Evolutionary conservation across 2,329 filamentous ascomycete genomes (phyloP).

Genomic region (Macrophomina tecta): DNA sequence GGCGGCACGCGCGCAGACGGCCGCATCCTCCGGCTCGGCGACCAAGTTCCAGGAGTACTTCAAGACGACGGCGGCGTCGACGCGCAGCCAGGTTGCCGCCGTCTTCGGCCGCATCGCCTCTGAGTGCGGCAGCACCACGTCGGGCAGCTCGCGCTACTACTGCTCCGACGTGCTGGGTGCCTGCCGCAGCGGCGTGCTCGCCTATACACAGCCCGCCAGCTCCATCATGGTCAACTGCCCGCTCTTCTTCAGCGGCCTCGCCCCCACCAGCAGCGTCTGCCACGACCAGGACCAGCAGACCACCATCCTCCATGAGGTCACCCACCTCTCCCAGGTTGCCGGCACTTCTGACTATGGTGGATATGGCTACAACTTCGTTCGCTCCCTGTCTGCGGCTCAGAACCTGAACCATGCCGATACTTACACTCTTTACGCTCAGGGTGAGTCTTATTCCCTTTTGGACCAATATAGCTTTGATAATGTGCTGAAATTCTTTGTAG

Average conservation of each 20-base stretch:
- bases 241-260: constrained; percentile 63
- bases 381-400: constrained; percentile 3
- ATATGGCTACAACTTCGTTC: constrained; percentile 55
- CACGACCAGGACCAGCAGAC: constrained; percentile 70
- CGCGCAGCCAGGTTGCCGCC: constrained; percentile 53
- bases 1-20: constrained; percentile 59
- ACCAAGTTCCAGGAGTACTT: constrained; percentile 66
- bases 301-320: constrained; percentile 70
- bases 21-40: constrained; percentile 55
- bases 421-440: constrained; percentile 62
- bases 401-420: constrained; percentile 61
- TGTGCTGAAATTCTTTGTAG: background rate
- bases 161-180: constrained; percentile 65
- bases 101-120: constrained; percentile 59
- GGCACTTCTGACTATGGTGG: constrained; percentile 63
- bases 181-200: constrained; percentile 62
- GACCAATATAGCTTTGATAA: too few species aligned
- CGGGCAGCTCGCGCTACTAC: constrained; percentile 56
- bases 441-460: constrained; percentile 33
- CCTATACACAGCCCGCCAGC: constrained; percentile 63
- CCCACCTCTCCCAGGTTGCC: constrained; percentile 64
- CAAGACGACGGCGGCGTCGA: constrained; percentile 57
- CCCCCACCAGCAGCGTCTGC: constrained; percentile 58
- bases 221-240: constrained; percentile 68
- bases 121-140: constrained; percentile 61